Evolutionary conservation across 2,329 filamentous ascomycete genomes (phyloP), one percentile per base, ranked within the genome.

Genomic region (Pleoardoris graminearum): DNA sequence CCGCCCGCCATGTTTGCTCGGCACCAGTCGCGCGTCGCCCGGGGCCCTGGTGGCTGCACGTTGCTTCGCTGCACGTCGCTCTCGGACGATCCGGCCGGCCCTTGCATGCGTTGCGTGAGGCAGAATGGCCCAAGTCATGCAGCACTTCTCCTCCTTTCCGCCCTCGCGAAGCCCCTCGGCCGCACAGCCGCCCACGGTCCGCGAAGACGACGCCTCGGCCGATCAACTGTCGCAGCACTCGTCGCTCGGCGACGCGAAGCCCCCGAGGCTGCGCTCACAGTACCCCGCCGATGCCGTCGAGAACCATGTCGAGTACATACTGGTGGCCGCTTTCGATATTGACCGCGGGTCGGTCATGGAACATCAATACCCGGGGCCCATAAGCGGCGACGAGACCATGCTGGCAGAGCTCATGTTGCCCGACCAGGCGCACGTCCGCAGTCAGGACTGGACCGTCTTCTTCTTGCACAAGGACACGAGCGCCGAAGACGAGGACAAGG

Each of bases 381-480:
- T 99, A 57, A 97, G 91, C 45, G 93, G 94, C 27, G 93, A 99
- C 71, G 94, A 99, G 77, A 89, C 96, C 67, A 97, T 97, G 92
- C 77, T 99, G 68, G 94, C 94, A 6, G 94, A 99, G 78, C 84
- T 99, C 67, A 99, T 99, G 94, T 79, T 99, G 71, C 94, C 94
- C 0, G 94, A 99, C 74, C 93, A 97, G 75, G 91, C 93, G 19
- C 94, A 99, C 76, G 86, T 94, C 55, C 85, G 94, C 33, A 93
- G 89, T 68, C 92, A 97, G 75, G 94, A 99, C 73, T 99, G 94
- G 94, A 99, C 94, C 36, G 96, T 97, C 50, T 99, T 99, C 78
- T 99, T 99, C 71, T 74, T 99, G 51, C 94, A 99, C 77, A 97
- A 97, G 73, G 94, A 99, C 72, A 90, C 87, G 3, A 92, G 85